These are phyloP conservation scores for Botrytis galanthina DNA, from an alignment of 2,329 filamentous ascomycete genomes.

Conservation along the genomic window DNA sequence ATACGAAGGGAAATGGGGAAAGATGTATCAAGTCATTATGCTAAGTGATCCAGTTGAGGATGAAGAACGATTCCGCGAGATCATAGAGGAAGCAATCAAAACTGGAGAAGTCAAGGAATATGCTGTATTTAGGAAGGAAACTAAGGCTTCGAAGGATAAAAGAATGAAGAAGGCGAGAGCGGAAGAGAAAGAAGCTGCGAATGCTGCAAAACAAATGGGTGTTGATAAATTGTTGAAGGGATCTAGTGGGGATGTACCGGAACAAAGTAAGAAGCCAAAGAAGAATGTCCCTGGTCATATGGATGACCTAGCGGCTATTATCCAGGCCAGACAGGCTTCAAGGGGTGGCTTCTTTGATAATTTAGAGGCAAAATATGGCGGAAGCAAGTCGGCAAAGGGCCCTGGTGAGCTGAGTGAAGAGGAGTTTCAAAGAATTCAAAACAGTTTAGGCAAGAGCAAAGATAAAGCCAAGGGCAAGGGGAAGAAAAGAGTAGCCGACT, in stretches of 20 bases:
- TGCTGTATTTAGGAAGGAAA: constrained; percentile 70
- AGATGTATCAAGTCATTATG: constrained; percentile 80
- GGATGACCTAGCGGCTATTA: constrained; percentile 68
- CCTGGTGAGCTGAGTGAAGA: constrained; percentile 63
- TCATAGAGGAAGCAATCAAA: constrained; percentile 79
- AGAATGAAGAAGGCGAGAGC: constrained; percentile 61
- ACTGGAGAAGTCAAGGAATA: constrained; percentile 65
- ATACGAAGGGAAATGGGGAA: constrained; percentile 70
- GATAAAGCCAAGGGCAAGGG: constrained; percentile 34
- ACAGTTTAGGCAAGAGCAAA: background rate
- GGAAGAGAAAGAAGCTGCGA: constrained; percentile 67
- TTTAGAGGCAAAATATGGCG: constrained; percentile 74
- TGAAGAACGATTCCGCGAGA: constrained; percentile 76
- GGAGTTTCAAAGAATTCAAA: constrained; percentile 47
- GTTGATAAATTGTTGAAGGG: constrained; percentile 64
- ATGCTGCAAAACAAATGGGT: constrained; percentile 71
- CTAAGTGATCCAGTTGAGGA: constrained; percentile 80
- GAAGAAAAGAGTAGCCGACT: constrained; percentile 17
- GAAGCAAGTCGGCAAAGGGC: constrained; percentile 51
- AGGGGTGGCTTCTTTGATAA: constrained; percentile 65
- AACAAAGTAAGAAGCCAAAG: constrained; percentile 49
- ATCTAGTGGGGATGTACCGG: constrained; percentile 20
- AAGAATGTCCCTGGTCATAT: constrained; percentile 42
- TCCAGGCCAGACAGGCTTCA: constrained; percentile 66
- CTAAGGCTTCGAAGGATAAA: constrained; percentile 58